A percentile compares a stretch with the other conserved stretches of the same genome.
Conservation (phyloP, 495 filamentous ascomycete genomes). For the Acidiella bohemica region DNA sequence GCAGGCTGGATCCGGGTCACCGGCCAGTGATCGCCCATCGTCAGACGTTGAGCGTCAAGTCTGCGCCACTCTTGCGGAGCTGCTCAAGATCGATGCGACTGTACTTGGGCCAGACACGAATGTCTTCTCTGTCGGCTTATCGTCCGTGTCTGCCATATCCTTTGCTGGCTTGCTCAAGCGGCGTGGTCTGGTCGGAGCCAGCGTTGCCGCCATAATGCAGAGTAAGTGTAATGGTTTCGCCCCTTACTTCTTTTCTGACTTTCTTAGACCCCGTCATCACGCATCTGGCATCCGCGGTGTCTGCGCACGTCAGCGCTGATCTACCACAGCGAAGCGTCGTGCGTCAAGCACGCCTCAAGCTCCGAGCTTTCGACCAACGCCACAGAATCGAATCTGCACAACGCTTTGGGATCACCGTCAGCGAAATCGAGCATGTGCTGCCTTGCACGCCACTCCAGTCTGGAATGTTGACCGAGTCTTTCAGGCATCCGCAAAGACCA, state of each 20-base stretch:
- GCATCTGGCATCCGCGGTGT: conserved; percentile 35
- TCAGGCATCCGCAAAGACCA: conserved; percentile 36
- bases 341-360: background rate
- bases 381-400: too few species aligned
- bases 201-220: conserved; percentile 51
- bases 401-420: conserved; percentile 21
- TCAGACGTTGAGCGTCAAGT: conserved; percentile 36
- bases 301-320: conserved; percentile 41
- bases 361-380: background rate
- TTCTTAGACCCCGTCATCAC: too few species aligned
- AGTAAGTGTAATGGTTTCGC: conserved; percentile 23
- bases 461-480: conserved; percentile 62
- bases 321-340: too few species aligned
- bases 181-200: conserved; percentile 40
- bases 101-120: conserved; percentile 43
- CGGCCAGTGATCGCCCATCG: conserved; percentile 18
- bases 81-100: conserved; percentile 31
- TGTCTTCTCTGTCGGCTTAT: conserved; percentile 69
- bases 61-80: conserved; percentile 36
- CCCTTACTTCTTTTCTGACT: too few species aligned
- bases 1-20: conserved; percentile 34
- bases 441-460: conserved; percentile 71
- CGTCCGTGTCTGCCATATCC: conserved; percentile 65
- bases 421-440: conserved; percentile 52
- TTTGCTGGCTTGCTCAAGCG: conserved; percentile 36